Evolutionary conservation across 2,329 filamentous ascomycete species (phyloP), one percentile per base, ranked within the genome.

Genomic region (Neocucurbitaria cava): DNA sequence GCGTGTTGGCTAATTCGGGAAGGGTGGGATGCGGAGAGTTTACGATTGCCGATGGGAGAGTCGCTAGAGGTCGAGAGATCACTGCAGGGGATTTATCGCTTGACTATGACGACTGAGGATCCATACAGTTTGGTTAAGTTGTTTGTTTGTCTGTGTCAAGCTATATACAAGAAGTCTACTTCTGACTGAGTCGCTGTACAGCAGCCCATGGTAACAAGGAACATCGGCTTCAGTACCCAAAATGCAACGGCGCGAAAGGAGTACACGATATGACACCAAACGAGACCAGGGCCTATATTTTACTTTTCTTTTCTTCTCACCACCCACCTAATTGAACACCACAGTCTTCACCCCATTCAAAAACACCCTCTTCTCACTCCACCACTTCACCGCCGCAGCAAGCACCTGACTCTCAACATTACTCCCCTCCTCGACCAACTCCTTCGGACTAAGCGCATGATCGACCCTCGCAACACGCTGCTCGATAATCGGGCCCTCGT

Each of bases 401-500:
- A 95, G 77, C 6, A 93, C 90, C 76, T 92, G 89, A 71, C 88
- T 92, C 82, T 95, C 91, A 9, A 94, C 89, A 62, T 92, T 93
- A 65, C 88, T 91, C 11, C 91, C 91, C 73, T 92, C 89, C 67
- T 91, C 87, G 1, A 90, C 89, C 70, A 94, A 76, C 72, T 89
- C 86, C 80, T 90, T 91, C 17, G 91, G 83, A 66, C 84, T 88
- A 85, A 92, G 85, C 62, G 82, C 84, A 76, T 95, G 91, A 72
- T 91, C 88, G 23, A 94, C 90, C 15, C 90, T 81, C 5, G 87
- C 84, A 49, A 94, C 87, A 50, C 90, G 84, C 83, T 95, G 91
- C 83, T 94, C 91, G 65, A 95, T 95, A 65, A 95, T 95, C 10
- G 91, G 91, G 1, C 91, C 91, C 79, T 95, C 91, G 70, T 95